phyloP scores from a whole-genome alignment of 1,284 basidiomycete species.

The Rhizoctonia solani region DNA sequence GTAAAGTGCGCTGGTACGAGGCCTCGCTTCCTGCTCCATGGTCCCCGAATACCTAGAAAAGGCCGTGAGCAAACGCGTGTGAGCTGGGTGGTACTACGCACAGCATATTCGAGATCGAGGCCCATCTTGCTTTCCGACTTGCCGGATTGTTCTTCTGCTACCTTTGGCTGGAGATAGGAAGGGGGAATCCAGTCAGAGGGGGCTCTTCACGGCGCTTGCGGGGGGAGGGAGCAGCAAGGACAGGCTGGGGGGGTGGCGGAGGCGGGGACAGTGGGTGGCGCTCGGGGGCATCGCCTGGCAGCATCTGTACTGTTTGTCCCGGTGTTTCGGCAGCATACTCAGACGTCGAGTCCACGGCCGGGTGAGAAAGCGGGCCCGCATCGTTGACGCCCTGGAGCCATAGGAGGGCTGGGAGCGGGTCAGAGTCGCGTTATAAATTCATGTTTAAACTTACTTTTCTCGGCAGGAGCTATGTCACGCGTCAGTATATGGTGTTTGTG shows the following conservation, averaged over 20 bases:
- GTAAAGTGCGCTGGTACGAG: conserved; percentile 26
- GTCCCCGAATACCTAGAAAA: conserved; percentile 17
- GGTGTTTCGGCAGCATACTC: conserved; percentile 25
- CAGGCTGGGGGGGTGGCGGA: neutral
- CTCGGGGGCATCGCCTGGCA: conserved; percentile 22
- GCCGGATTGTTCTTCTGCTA: neutral
- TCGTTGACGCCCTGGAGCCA: conserved; percentile 32
- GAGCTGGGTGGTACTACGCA: neutral
- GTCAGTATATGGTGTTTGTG: neutral
- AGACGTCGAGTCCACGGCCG: conserved; percentile 25
- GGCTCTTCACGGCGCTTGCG: conserved; percentile 21
- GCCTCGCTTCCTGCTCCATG: conserved; percentile 28
- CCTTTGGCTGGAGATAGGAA: conserved; percentile 10
- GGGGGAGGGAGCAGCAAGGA: neutral
- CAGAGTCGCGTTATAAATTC: neutral
- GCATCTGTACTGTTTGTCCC: conserved; percentile 13
- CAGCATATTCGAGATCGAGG: conserved; percentile 28
- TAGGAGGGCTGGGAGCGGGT: conserved; percentile 10
- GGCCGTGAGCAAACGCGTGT: neutral
- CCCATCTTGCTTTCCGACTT: conserved; percentile 12
- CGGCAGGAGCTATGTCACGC: conserved; percentile 22
- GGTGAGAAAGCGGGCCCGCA: conserved; percentile 15
- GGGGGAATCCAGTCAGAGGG: conserved; percentile 23
- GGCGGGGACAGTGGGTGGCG: conserved; percentile 26
- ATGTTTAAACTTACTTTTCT: conserved; percentile 13